These are phyloP conservation scores for Calonectria pteridis DNA, from an alignment of 2,329 filamentous ascomycete species.

Conservation along the genomic window DNA sequence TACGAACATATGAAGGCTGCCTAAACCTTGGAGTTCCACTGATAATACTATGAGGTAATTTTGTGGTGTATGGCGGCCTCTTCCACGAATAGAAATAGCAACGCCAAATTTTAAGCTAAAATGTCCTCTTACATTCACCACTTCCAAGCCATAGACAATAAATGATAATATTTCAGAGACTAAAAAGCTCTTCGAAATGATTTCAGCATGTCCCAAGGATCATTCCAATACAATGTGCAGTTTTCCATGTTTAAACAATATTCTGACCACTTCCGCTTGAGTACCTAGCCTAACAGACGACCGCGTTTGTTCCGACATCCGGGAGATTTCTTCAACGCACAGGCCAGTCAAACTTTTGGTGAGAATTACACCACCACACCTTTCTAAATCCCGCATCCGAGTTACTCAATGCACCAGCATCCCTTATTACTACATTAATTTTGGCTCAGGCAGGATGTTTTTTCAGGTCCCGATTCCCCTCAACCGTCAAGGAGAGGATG, in stretches of 20 bases:
- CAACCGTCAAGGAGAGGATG: background rate
- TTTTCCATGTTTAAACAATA: background rate
- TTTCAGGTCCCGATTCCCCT: background rate
- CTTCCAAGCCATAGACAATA: too few relatives aligned
- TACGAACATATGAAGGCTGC: too few relatives aligned
- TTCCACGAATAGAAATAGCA: background rate
- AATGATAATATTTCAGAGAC: too few relatives aligned
- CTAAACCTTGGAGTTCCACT: too few relatives aligned
- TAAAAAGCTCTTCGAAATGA: too few relatives aligned
- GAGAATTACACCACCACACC: background rate
- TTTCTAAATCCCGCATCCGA: background rate
- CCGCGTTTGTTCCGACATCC: background rate
- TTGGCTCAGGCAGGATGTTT: background rate
- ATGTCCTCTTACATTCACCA: too few relatives aligned
- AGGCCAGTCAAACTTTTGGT: background rate
- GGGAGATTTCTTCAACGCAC: background rate
- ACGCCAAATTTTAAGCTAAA: background rate
- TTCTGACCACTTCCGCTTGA: background rate
- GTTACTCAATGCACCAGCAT: background rate
- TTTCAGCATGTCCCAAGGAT: too few relatives aligned
- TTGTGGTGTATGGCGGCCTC: too few relatives aligned
- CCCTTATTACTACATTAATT: background rate
- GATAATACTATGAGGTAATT: too few relatives aligned
- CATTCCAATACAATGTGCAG: background rate
- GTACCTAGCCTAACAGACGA: background rate